These are phyloP conservation scores for Carex parvula DNA, from an alignment of 176 grass and related monocot genomes.

Conservation along the genomic window DNA sequence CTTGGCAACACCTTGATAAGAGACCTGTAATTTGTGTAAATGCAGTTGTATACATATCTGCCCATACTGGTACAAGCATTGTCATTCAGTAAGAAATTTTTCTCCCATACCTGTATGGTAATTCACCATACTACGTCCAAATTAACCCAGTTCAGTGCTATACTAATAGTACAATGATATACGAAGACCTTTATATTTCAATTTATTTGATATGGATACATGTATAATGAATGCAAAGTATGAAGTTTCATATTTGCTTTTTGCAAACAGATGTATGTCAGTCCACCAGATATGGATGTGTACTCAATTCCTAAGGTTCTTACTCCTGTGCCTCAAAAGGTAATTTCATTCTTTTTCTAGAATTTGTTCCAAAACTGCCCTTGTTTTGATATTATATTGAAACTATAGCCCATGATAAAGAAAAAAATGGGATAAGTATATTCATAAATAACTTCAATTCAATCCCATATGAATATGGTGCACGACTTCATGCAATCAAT, in stretches of 20 bases:
- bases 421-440: not conserved
- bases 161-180: not conserved
- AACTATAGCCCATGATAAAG: not conserved
- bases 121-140: constrained; percentile 2
- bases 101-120: not conserved
- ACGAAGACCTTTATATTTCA: not conserved
- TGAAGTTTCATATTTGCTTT: constrained; percentile 13
- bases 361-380: not conserved
- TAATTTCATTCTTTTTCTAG: not conserved
- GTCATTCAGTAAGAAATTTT: not conserved
- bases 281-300: constrained; percentile 69
- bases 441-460: not conserved
- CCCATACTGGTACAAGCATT: no score
- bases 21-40: no score
- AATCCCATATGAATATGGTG: not conserved
- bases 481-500: not conserved
- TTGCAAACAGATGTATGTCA: constrained; percentile 83
- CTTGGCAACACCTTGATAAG: no score
- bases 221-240: constrained; percentile 5
- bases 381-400: not conserved
- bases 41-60: no score
- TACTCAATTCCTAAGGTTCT: constrained; percentile 89
- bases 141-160: not conserved
- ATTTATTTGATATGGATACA: not conserved
- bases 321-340: constrained; percentile 76